Conservation (phyloP, 768 basidiomycete species). For the Tulasnella sp. region DNA sequence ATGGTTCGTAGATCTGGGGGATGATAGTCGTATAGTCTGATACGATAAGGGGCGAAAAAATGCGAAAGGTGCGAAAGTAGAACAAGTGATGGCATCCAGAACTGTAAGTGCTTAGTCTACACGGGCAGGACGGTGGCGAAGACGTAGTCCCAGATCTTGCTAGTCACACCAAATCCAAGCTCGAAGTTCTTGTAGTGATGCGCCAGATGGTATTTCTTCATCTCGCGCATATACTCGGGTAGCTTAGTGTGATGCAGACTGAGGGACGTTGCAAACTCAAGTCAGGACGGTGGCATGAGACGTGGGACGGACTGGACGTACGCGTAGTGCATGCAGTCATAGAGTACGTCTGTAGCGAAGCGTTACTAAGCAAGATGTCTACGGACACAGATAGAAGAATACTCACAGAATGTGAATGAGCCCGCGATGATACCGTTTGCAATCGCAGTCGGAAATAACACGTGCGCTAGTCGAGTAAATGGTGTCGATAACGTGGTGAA, state of each 20-base stretch:
- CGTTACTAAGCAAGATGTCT: conserved; percentile 12
- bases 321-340: conserved; percentile 91
- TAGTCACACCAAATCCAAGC: conserved; percentile 93
- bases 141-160: conserved; percentile 92
- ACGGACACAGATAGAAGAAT: not conserved
- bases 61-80: no score
- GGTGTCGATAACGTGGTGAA: conserved; percentile 70
- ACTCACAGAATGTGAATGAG: conserved; percentile 41
- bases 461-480: conserved; percentile 75
- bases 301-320: conserved; percentile 29
- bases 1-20: no score
- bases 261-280: conserved; percentile 31
- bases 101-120: conserved; percentile 22
- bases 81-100: not conserved
- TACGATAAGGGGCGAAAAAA: no score
- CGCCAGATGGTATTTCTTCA: conserved; percentile 96
- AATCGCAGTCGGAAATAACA: conserved; percentile 67
- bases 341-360: conserved; percentile 49
- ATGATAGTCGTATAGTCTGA: no score
- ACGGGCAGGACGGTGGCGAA: conserved; percentile 73
- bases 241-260: conserved; percentile 73
- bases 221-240: conserved; percentile 74
- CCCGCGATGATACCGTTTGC: conserved; percentile 92
- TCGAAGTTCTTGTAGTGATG: conserved; percentile 99
- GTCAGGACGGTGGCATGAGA: conserved; percentile 17